Base-by-base conservation (phyloP, 2,329 filamentous ascomycete genomes). In the Microdochium nivale region DNA sequence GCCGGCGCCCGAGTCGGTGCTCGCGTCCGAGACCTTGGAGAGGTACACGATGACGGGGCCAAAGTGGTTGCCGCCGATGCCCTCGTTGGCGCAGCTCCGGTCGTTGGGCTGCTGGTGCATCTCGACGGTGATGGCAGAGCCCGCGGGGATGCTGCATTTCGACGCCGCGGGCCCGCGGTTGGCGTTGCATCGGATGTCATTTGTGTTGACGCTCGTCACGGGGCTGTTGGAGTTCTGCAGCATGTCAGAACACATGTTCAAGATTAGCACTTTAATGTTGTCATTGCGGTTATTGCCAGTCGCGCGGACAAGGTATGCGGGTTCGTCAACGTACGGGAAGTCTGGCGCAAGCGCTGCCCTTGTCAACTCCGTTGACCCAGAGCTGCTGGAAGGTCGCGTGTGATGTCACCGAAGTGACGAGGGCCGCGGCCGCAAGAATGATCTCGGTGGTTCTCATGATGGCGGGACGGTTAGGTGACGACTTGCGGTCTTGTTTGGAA, bases 341-440 rank as follows among this genome's bases (percentile, higher is more conserved):
- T 23, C 40, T 44, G 19, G 40, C 40, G 19, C 40, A 44, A 4
- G 19, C 60, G 1, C 52, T 62, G 49, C 50, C 25, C 35, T 69
- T 58, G 51, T 70, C 74, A 24, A 68, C 62, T 11, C 69, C 72
- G 51, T 72, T 66, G 25, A 76, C 71, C 72, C 73, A 77, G 33
- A 77, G 63, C 14, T 75, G 63, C 56, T 79, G 76, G 65, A 77
- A 79, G 30, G 70, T 74, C 43, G 77, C 74, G 55, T 80, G 77
- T 49, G 67, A 70, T 48, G 69, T 60, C 16, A 67, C 73, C 25
- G 69, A 57, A 32, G 62, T 60, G 16, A 65, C 68, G 24, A 73
- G 52, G 19, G 64, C 67, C 19, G 62, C 59, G 10, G 66, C 51
- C 14, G 61, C 56, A 25, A 65, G 56, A 27, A 66, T 49, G 32